Base-by-base conservation (phyloP, 192 early-diverging fungal genomes). In the Obelidium mucronatum region DNA sequence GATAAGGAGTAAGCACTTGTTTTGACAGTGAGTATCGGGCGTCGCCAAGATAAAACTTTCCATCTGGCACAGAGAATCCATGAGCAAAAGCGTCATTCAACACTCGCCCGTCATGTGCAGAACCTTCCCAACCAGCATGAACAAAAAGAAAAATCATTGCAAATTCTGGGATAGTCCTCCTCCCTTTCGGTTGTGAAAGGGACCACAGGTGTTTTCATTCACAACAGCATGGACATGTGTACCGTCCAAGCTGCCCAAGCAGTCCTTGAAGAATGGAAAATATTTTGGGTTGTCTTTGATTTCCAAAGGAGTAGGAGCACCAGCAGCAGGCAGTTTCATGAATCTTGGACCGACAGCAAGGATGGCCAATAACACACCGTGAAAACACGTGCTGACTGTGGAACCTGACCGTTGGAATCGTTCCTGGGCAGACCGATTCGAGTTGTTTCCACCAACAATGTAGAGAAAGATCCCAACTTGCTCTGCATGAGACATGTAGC, bases 11-110 rank as follows among this genome's bases (percentile, higher is more conserved):
- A 22, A 67, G 48, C 13, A 67, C 15, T 17, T 11, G 28, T 55
- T 67, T 51, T 26, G 22, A 26, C n/a, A 15, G 31, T 11, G 13
- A 8, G 48, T 55, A 67, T 53, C 66, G 40, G 13, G 66, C 66
- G 54, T 67, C 66, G 15, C 40, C 66, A 8, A 67, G 28, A 51
- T 67, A 67, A 31, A 56, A 67, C 13, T 31, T 53, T 55, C 66
- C 66, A 15, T 39, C 66, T 31, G 66, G 35, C 26, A 67, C 36
- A 11, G 8, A 17, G 28, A 67, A 67, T 51, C 66, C 40, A 8
- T 67, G 13, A n/a, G n/a, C n/a, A 19, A 55, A 11, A 11, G 66
- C 66, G 28, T 53, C 66, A 15, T 55, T 11, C n/a, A n/a, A n/a
- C n/a, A n/a, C n/a, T n/a, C n/a, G n/a, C n/a, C n/a, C n/a, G n/a